Percentiles rank a stretch among this genome's conserved stretches.
Conservation (phyloP, 495 filamentous ascomycete species). For the Penicillium riverlandense region DNA sequence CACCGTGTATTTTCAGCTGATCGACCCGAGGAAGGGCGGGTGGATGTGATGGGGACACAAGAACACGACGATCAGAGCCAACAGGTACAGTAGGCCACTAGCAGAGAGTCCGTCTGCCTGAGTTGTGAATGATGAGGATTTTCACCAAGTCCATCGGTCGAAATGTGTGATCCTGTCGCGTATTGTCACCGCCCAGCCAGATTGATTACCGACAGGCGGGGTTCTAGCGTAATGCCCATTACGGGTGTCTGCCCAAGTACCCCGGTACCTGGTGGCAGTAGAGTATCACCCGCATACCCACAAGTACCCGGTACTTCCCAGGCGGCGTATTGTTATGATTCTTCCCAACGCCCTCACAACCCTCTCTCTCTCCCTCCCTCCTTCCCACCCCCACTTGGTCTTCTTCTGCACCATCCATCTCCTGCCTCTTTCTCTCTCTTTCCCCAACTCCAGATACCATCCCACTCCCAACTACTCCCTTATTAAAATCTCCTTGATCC, state of each 20-base stretch:
- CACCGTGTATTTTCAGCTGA: too few relatives aligned
- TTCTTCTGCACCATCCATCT: constrained; percentile 7
- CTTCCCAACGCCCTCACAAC: constrained; percentile 9
- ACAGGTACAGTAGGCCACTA: too few relatives aligned
- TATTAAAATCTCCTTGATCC: constrained; percentile 4
- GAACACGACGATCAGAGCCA: too few relatives aligned
- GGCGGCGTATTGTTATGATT: constrained; percentile 18
- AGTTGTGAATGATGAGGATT: too few relatives aligned
- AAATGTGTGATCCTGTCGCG: background rate
- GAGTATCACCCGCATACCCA: too few relatives aligned
- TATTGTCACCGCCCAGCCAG: background rate
- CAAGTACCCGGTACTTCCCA: constrained; percentile 9
- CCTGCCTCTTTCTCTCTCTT: constrained; percentile 6
- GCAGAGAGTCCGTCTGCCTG: too few relatives aligned
- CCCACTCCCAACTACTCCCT: constrained; percentile 7
- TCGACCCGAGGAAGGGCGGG: too few relatives aligned
- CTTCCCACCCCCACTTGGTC: constrained; percentile 21
- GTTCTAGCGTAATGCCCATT: constrained; percentile 8
- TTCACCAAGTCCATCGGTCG: too few relatives aligned
- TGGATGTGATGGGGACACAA: too few relatives aligned
- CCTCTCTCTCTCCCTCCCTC: constrained; percentile 10
- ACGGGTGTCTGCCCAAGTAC: constrained; percentile 6
- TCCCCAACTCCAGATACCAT: constrained; percentile 16
- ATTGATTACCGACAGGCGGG: constrained; percentile 3
- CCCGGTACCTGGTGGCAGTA: background rate